Base-by-base conservation (phyloP, 108 stramenopile genomes). In the Bacterosira constricta region DNA sequence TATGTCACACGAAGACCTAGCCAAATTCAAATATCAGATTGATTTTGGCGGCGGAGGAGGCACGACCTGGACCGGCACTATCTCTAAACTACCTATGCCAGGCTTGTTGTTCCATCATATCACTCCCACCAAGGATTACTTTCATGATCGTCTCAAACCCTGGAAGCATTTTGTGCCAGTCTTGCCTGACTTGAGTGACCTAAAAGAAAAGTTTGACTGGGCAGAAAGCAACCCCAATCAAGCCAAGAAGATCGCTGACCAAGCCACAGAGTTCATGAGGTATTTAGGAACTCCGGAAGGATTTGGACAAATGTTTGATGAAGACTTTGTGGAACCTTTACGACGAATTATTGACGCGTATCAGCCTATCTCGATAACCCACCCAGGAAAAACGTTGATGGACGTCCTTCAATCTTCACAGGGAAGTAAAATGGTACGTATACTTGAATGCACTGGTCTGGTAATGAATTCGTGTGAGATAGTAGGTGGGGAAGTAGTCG, bases 1-100 rank as follows among this genome's bases (percentile, higher is more conserved):
- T 36, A 52, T 81, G 58, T 41, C 42, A 7, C 41, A 66, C 32
- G 39, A 30, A 12, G 64, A 66, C 17, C 76, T 66, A 51, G 51
- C 81, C 12, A 45, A 36, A 7, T 85, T 74, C 44, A 78, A 71
- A 63, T 85, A 85, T 61, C 81, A 82, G 30, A 79, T 85, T 45
- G 83, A 85, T 59, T 57, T 85, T 12, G 83, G 80, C 37, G 83
- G 83, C 20, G 83, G 80, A 17, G 83, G 83, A 10, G 80, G 83
- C 0, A 85, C 83, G 11, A 78, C 72, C 0, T 85, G 83, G 83
- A 71, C 75, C 15, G 83, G 81, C 1, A 85, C 83, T 0, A 61
- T 85, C 5, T 57, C 65, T 20, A 85, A 85, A 51, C 49, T 85
- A 9, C 69, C 76, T 12, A 31, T 83, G 37, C 80, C 80, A 2